Percentiles rank a stretch among this genome's conserved stretches.
Conservation (phyloP, 352 stramenopile species). For the Globisporangium ultimum region DNA sequence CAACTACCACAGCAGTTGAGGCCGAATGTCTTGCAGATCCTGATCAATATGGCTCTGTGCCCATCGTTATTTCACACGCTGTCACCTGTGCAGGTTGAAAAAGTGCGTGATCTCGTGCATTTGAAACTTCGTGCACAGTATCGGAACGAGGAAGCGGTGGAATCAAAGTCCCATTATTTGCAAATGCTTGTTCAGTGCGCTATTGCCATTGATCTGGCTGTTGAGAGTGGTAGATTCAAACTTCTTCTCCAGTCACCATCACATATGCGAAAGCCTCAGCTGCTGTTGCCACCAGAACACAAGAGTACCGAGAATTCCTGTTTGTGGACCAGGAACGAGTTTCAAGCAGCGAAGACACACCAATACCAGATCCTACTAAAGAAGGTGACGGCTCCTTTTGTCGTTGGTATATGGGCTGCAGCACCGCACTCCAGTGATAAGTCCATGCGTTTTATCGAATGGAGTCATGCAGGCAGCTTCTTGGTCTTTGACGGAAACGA, state of each 20-base stretch:
- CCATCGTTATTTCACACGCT: conserved; percentile 32
- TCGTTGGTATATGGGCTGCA: conserved; percentile 8
- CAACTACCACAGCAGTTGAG: conserved; percentile 42
- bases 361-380: conserved; percentile 19
- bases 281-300: not conserved
- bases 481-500: conserved; percentile 10
- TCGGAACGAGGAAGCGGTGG: conserved; percentile 36
- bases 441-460: conserved; percentile 17
- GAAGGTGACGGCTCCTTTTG: conserved; percentile 22
- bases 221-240: conserved; percentile 30
- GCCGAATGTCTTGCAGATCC: conserved; percentile 29
- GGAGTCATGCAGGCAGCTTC: conserved; percentile 20
- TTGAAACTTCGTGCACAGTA: conserved; percentile 52
- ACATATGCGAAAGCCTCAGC: not conserved
- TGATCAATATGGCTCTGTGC: conserved; percentile 39
- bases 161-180: conserved; percentile 62
- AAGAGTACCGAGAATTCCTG: not conserved
- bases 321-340: conserved; percentile 1
- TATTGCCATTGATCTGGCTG: conserved; percentile 49
- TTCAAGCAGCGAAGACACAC: not conserved
- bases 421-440: not conserved
- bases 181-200: conserved; percentile 58
- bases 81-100: conserved; percentile 31
- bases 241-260: not conserved
- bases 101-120: conserved; percentile 34